phyloP scores from a whole-genome alignment of 371 early-diverging fungal genomes.

The Catenaria anguillulae region DNA sequence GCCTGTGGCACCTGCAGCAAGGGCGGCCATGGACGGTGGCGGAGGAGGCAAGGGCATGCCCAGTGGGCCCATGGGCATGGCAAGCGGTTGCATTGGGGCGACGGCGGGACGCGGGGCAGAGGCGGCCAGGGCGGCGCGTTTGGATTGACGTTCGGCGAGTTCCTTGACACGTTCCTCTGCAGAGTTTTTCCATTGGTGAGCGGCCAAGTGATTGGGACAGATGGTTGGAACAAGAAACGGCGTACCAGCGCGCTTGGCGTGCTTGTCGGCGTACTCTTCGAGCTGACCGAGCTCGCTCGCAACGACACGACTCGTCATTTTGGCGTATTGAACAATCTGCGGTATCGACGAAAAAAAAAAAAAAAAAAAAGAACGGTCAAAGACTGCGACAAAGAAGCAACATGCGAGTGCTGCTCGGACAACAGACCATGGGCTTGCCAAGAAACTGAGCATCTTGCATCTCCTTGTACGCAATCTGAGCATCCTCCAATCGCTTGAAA shows the following conservation, averaged over 20 bases:
- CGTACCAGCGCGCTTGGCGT: neutral
- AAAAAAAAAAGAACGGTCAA: neutral
- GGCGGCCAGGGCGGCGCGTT: neutral
- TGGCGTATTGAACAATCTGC: neutral
- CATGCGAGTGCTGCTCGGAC: neutral
- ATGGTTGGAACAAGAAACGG: neutral
- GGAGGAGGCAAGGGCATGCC: neutral
- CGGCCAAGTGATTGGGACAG: neutral
- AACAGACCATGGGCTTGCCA: neutral
- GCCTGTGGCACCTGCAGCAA: no score
- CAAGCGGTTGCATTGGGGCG: neutral
- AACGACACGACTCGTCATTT: no score
- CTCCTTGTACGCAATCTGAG: neutral
- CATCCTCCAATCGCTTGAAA: neutral
- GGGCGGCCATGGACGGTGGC: no score
- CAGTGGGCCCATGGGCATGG: no score
- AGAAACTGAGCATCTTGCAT: neutral
- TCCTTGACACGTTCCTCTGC: neutral
- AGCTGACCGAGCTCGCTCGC: no score
- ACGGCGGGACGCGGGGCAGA: neutral
- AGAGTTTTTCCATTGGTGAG: neutral
- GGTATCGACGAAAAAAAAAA: no score
- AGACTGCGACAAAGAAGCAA: neutral
- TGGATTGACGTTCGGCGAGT: neutral
- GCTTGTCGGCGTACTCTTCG: neutral